Conservation (phyloP, 306 rosid genomes). For the Cucurbita maxima region DNA sequence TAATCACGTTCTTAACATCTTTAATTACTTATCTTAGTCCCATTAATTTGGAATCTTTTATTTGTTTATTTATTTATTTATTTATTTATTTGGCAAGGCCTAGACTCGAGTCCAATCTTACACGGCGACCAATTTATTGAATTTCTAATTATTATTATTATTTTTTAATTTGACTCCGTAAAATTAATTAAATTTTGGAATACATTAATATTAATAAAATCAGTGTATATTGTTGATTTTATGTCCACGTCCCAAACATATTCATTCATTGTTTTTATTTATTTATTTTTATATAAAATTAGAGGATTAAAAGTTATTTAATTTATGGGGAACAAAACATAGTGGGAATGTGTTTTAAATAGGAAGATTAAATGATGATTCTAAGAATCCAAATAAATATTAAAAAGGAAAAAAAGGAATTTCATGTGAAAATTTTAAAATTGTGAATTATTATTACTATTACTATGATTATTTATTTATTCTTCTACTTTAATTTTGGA, state of each 20-base stretch:
- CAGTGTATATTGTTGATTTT: neutral
- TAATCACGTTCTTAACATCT: conserved; percentile 2
- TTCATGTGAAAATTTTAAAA: neutral
- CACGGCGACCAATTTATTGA: neutral
- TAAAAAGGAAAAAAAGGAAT: neutral
- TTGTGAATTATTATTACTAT: neutral
- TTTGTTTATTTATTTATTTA: neutral
- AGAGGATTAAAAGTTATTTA: neutral
- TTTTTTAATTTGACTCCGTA: neutral
- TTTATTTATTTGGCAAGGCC: neutral
- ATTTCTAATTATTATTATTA: neutral
- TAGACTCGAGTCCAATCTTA: neutral
- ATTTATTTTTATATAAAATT: too few species aligned
- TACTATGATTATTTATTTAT: neutral
- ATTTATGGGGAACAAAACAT: neutral
- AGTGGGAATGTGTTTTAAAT: neutral
- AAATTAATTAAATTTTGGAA: neutral
- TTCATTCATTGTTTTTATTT: neutral
- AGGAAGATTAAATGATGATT: neutral
- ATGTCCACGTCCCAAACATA: neutral
- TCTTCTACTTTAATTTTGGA: neutral
- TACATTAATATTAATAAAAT: neutral
- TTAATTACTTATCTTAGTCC: neutral
- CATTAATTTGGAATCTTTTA: conserved; percentile 1
- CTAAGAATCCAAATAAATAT: neutral